Evolutionary conservation across 2,329 filamentous ascomycete genomes (phyloP), one percentile per base, ranked within the genome.

Genomic region (Calonectria fujianensis): DNA sequence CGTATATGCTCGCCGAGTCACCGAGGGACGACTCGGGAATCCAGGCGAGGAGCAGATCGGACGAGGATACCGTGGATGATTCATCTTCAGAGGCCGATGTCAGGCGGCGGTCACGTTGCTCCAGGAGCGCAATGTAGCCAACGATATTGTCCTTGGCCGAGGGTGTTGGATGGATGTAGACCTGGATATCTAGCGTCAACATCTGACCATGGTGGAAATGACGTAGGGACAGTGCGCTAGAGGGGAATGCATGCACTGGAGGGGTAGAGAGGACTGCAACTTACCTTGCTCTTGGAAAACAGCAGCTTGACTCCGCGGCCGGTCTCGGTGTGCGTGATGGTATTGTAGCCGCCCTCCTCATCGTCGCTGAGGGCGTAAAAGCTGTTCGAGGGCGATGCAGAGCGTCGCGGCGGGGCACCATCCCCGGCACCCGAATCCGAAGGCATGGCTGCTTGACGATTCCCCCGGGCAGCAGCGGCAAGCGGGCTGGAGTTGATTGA

Each of bases 351-450:
- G 79, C 94, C 94, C 86, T 98, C 97, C 77, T 98, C 96, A 82
- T 98, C 96, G 87, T 99, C 97, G 85, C 95, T 98, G 89, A 98
- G 89, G 82, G 96, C 96, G 88, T 98, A 98, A 88, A 96, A 97
- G 81, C 95, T 98, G 68, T 93, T 95, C 3, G 94, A 91, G 2
- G 96, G 96, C 45, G 96, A 98, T 18, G 92, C 80, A 66, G 89
- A 81, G 69, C 86, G 81, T 69, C 85, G 86, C 48, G 80, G 81
- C 74, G 79, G 78, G 74, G 77, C 78, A 61, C 50, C 69, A 75
- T 76, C 75, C 64, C 61, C 72, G 57, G 80, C 69, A 69, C 64
- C 68, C 35, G 78, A 78, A 51, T 80, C 74, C 51, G 75, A 75
- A 65, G 80, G 75, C 80, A 80, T 82, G 69, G 35, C 41, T 66